Evolutionary conservation across 306 rosid genomes (phyloP), one percentile per base, ranked within the genome.

Genomic region (Cucurbita moschata): DNA sequence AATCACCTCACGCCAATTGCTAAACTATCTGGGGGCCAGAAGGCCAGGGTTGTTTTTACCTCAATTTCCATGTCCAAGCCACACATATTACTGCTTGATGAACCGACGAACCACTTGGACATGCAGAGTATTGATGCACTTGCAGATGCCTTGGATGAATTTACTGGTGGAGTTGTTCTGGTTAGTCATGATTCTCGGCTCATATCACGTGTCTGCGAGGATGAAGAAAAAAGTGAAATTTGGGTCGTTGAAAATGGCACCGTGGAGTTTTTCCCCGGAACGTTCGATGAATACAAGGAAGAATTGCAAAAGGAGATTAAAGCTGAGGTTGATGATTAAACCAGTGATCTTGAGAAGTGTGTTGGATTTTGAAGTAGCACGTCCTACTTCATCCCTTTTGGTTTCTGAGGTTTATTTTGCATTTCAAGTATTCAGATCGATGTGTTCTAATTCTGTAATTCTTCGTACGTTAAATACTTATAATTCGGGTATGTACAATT

Each of bases 51-150:
- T 73, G 96, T 89, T 47, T 89, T 89, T 80, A 89, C 96, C 7
- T 89, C 96, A 4, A 89, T 89, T 77, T 89, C 92, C 76, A 89
- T 89, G 96, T 89, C 89, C 38, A 89, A 58, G 77, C 96, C 96
- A 39, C 96, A 89, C 87, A 89, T 89, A 50, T 83, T 89, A 57
- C 79, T 89, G 73, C 82, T 87, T 65, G 96, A 89, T 81, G 96
- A 89, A 80, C 96, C 96, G 11, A 89, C 87, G 12, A 89, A 89
- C 80, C 92, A 89, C 82, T 71, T 89, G 50, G 96, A 89, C 67
- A 89, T 89, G 96, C 90, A 89, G 83, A 89, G 96, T 57, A 89
- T 89, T 47, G 92, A 89, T 76, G 88, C 96, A 6, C 84, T 89
- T 62, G 92, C 89, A 7, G 87, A 88, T 71, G 89, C 89, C 49